A percentile compares a stretch with the other conserved stretches of the same genome.
These are phyloP conservation scores for Ramichloridium luteum DNA, from an alignment of 2,329 filamentous ascomycete species.

Conservation along the genomic window DNA sequence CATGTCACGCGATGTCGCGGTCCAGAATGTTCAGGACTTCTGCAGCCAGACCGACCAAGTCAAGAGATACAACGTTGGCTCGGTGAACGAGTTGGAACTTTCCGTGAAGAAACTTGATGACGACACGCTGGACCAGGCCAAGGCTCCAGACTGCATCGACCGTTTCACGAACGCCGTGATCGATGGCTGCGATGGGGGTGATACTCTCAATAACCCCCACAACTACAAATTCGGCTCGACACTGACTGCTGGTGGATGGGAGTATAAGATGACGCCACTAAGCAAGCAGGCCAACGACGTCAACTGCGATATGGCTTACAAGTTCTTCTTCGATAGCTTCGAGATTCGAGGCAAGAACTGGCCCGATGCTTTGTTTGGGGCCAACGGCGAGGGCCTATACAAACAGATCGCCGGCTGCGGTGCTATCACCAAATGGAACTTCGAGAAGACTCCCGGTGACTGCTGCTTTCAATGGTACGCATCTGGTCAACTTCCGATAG, in stretches of 20 bases:
- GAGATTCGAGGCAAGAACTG: constrained; percentile 7
- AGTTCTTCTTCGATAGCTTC: constrained; percentile 2
- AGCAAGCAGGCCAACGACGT: constrained; percentile 6
- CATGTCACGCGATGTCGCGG: constrained; percentile 3
- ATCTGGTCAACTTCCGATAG: background rate
- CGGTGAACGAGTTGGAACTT: constrained; percentile 5
- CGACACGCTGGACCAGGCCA: background rate
- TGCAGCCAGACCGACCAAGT: constrained; percentile 1
- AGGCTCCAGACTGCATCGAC: constrained; percentile 3
- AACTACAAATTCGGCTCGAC: constrained; percentile 7
- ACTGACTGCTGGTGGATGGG: constrained; percentile 4
- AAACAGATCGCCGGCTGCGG: constrained; percentile 2
- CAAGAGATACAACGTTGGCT: constrained; percentile 3
- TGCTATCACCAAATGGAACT: constrained; percentile 1
- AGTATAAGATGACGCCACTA: constrained; percentile 6
- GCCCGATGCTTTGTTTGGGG: constrained; percentile 2
- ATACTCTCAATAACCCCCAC: constrained; percentile 5
- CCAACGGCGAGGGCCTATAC: constrained; percentile 2
- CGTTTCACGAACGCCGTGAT: constrained; percentile 5
- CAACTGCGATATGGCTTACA: constrained; percentile 6
- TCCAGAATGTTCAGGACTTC: constrained; percentile 3
- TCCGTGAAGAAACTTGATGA: constrained; percentile 2
- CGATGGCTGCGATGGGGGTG: constrained; percentile 7
- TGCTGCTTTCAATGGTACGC: constrained; percentile 5
- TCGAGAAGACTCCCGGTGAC: constrained; percentile 2